phyloP scores from a whole-genome alignment of 345 rosid species.

The Dipteronia sinensis region DNA sequence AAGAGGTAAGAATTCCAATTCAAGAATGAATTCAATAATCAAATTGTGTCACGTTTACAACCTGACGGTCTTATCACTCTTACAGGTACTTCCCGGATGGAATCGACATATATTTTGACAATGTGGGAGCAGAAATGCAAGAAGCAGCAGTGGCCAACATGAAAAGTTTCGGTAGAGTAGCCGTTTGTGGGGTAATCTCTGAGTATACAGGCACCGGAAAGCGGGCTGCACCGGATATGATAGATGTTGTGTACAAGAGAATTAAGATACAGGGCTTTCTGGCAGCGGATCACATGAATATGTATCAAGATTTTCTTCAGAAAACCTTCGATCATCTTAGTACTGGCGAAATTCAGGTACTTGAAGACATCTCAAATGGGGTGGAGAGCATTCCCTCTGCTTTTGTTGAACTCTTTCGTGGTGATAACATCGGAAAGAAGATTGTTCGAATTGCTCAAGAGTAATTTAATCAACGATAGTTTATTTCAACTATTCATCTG shows the following conservation, averaged over 20 bases:
- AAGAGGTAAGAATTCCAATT: conserved; percentile 26
- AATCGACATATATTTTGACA: conserved; percentile 68
- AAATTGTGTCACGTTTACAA: background rate
- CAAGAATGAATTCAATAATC: background rate
- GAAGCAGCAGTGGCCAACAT: conserved; percentile 53
- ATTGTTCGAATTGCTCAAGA: conserved; percentile 21
- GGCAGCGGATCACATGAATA: conserved; percentile 31
- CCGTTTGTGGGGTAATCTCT: conserved; percentile 54
- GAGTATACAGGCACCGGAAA: conserved; percentile 36
- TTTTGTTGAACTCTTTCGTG: conserved; percentile 39
- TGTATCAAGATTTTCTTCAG: conserved; percentile 41
- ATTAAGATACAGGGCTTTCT: conserved; percentile 54
- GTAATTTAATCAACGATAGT: no score
- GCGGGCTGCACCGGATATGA: conserved; percentile 45
- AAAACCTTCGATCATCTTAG: conserved; percentile 41
- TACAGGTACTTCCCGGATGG: conserved; percentile 57
- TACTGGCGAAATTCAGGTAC: conserved; percentile 21
- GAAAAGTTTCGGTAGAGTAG: conserved; percentile 51
- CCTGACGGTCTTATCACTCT: background rate
- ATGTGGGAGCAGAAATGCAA: conserved; percentile 57
- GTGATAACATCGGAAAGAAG: conserved; percentile 44
- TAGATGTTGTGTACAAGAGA: conserved; percentile 52
- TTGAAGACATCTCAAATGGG: conserved; percentile 56
- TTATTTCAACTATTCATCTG: no score
- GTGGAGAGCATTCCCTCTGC: conserved; percentile 54